Evolutionary conservation across 306 rosid genomes (phyloP).

Genomic region (Fagus sylvatica): DNA sequence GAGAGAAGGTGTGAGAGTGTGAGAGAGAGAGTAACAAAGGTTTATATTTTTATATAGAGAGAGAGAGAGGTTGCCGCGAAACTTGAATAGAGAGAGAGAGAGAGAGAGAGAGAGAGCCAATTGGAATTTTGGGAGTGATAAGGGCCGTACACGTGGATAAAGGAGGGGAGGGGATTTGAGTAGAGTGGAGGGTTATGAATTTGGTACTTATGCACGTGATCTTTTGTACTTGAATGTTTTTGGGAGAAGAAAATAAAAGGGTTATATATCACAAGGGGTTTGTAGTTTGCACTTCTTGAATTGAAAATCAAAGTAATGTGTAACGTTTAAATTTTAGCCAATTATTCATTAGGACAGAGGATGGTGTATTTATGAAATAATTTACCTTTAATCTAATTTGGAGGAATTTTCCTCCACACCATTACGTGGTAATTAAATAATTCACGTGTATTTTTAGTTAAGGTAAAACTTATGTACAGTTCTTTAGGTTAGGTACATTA

Average conservation of each 20-base stretch:
- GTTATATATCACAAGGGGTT: neutral
- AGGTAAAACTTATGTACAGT: no score
- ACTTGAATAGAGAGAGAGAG: conserved; percentile 51
- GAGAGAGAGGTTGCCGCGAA: conserved; percentile 75
- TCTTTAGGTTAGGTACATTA: no score
- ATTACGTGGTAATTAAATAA: no score
- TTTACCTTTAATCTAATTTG: no score
- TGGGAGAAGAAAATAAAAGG: neutral
- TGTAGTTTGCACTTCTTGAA: neutral
- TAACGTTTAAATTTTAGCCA: no score
- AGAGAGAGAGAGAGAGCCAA: conserved; percentile 5
- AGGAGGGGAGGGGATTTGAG: no score
- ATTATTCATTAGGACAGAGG: no score
- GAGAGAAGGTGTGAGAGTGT: conserved; percentile 21
- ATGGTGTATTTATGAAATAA: no score
- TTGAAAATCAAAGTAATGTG: no score
- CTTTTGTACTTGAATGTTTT: conserved; percentile 43
- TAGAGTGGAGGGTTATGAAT: neutral
- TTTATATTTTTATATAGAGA: neutral
- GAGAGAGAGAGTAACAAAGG: conserved; percentile 1
- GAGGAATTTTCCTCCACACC: no score
- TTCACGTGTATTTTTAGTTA: no score
- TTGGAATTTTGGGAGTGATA: conserved; percentile 10
- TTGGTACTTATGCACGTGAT: conserved; percentile 22
- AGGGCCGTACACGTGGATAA: conserved; percentile 25